phyloP scores from a whole-genome alignment of 345 rosid genomes.

The Trapa bicornis region DNA sequence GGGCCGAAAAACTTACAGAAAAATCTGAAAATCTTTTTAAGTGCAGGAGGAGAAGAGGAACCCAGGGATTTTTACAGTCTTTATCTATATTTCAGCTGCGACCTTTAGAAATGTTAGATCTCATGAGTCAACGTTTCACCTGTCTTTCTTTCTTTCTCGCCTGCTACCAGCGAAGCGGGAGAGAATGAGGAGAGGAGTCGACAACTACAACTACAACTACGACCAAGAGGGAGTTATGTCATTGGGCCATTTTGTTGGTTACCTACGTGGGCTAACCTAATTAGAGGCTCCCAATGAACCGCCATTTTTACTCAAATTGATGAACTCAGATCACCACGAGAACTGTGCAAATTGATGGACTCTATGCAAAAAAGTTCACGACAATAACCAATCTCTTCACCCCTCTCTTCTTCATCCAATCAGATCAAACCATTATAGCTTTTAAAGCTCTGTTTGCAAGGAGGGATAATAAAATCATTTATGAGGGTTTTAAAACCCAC shows the following conservation, averaged over 20 bases:
- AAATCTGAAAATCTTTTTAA: background rate
- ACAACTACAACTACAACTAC: background rate
- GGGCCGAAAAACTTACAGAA: background rate
- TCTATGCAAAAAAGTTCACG: too few species aligned
- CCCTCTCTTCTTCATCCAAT: too few species aligned
- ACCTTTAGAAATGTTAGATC: slow-evolving; percentile 6
- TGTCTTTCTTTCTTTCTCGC: slow-evolving; percentile 1
- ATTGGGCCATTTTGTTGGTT: slow-evolving; percentile 1
- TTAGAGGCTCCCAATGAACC: background rate
- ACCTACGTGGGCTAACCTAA: slow-evolving; percentile 5
- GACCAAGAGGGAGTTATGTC: background rate
- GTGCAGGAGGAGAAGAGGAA: background rate
- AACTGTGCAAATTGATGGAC: background rate
- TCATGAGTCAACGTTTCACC: slow-evolving; percentile 15
- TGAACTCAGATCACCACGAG: background rate
- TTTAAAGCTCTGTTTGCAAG: too few species aligned
- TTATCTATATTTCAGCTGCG: background rate
- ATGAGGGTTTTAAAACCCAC: too few species aligned
- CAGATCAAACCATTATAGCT: too few species aligned
- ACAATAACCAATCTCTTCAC: too few species aligned
- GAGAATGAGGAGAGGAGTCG: background rate
- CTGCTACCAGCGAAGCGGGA: slow-evolving; percentile 1
- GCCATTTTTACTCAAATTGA: background rate
- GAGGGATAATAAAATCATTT: too few species aligned
- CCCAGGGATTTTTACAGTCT: background rate